These are phyloP conservation scores for Penicillium verhagenii DNA, from an alignment of 495 filamentous ascomycete genomes.

Conservation along the genomic window DNA sequence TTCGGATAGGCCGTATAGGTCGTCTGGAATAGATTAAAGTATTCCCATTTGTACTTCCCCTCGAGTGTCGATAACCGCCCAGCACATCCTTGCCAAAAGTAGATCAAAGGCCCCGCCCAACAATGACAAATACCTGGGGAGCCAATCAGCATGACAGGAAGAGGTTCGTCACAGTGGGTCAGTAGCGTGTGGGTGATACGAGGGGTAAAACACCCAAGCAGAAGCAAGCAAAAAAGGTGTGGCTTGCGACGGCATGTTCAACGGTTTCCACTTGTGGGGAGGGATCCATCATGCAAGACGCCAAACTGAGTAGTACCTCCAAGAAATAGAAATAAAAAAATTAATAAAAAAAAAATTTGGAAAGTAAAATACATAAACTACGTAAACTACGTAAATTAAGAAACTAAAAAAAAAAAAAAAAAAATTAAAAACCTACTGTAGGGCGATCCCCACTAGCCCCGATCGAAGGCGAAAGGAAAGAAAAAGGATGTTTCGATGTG, in stretches of 20 bases:
- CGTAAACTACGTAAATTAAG: too few relatives aligned
- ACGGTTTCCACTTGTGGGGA: conserved; percentile 30
- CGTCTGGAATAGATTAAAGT: conserved; percentile 25
- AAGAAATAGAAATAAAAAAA: too few relatives aligned
- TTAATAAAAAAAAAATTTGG: too few relatives aligned
- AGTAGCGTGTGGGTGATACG: conserved; percentile 1
- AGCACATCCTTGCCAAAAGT: conserved; percentile 30
- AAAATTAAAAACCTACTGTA: too few relatives aligned
- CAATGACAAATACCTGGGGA: conserved; percentile 42
- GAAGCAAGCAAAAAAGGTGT: conserved; percentile 17
- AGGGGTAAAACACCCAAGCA: neutral
- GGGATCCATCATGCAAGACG: conserved; percentile 15
- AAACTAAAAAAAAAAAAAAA: too few relatives aligned
- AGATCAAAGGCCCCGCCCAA: conserved; percentile 13
- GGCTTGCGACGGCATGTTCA: conserved; percentile 24
- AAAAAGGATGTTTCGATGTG: too few relatives aligned
- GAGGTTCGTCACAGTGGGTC: conserved; percentile 12
- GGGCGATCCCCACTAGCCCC: conserved; percentile 24
- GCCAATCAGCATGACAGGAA: conserved; percentile 1
- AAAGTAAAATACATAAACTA: too few relatives aligned
- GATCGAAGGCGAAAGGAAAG: conserved; percentile 11
- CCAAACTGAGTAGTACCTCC: conserved; percentile 20
- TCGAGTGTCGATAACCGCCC: conserved; percentile 17
- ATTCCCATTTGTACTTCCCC: conserved; percentile 6
- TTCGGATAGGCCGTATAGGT: too few relatives aligned